Conservation (phyloP, 148 eudicot genomes). For the Simmondsia chinensis region DNA sequence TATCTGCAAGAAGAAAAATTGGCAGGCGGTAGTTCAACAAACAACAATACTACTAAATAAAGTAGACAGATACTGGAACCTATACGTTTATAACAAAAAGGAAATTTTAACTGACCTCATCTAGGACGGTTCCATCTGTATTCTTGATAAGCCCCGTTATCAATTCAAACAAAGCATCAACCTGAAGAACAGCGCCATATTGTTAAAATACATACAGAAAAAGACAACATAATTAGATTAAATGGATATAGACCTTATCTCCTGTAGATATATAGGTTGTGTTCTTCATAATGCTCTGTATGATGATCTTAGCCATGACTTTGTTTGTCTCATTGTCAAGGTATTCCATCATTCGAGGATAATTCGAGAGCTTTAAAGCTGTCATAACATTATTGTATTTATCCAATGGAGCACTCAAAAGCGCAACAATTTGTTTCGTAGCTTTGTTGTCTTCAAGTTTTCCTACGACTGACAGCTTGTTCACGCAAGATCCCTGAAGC, state of each 20-base stretch:
- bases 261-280: constrained; percentile 66
- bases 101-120: constrained; percentile 44
- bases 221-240: neutral
- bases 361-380: constrained; percentile 88
- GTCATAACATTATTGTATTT: constrained; percentile 85
- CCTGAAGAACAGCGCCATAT: constrained; percentile 36
- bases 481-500: constrained; percentile 88
- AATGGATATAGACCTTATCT: constrained; percentile 56
- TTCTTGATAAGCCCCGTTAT: constrained; percentile 81
- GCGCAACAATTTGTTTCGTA: constrained; percentile 84
- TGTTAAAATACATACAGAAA: constrained; percentile 4
- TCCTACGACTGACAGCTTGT: constrained; percentile 63
- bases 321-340: constrained; percentile 74
- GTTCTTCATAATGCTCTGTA: constrained; percentile 75
- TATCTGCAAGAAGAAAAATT: too few relatives aligned
- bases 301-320: constrained; percentile 82
- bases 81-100: neutral
- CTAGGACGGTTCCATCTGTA: constrained; percentile 43
- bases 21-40: too few relatives aligned
- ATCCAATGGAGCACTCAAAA: constrained; percentile 92
- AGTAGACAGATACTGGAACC: neutral
- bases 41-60: neutral
- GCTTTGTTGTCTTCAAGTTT: constrained; percentile 70
- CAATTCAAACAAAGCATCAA: constrained; percentile 82
- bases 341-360: constrained; percentile 76